These are phyloP conservation scores for Alternaria triticimaculans DNA, from an alignment of 2,329 filamentous ascomycete genomes.

Conservation along the genomic window DNA sequence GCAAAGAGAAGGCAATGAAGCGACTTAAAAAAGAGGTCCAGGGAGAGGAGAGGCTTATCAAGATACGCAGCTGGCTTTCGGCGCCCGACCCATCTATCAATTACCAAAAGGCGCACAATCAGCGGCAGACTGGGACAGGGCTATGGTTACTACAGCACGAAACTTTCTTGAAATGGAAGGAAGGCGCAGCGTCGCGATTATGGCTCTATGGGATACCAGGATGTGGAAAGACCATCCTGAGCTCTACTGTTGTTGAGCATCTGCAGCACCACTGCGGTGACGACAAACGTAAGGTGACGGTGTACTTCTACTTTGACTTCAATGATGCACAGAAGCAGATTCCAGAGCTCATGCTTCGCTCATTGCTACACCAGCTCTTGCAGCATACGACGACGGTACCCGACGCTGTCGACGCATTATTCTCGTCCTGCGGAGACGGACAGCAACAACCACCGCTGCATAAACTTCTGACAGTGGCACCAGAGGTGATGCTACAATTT, in stretches of 20 bases:
- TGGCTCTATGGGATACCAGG: slow-evolving; percentile 53
- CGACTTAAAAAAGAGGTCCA: slow-evolving; percentile 9
- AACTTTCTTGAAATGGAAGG: slow-evolving; percentile 43
- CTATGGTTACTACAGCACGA: slow-evolving; percentile 44
- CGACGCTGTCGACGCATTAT: slow-evolving; percentile 31
- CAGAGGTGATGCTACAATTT: slow-evolving; percentile 34
- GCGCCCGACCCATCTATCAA: slow-evolving; percentile 48
- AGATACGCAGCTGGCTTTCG: slow-evolving; percentile 39
- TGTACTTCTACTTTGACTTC: slow-evolving; percentile 47
- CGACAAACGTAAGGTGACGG: slow-evolving; percentile 12
- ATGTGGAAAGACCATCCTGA: slow-evolving; percentile 54
- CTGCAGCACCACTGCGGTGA: slow-evolving; percentile 23
- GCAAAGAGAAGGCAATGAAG: slow-evolving; percentile 12
- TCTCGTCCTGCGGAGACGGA: slow-evolving; percentile 30
- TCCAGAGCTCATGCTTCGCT: slow-evolving; percentile 45
- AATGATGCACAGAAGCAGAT: slow-evolving; percentile 48
- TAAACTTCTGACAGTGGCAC: slow-evolving; percentile 27
- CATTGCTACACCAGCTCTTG: slow-evolving; percentile 48
- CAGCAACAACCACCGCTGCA: slow-evolving; percentile 28
- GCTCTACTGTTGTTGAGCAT: slow-evolving; percentile 47
- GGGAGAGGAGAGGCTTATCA: slow-evolving; percentile 3
- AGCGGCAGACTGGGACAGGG: slow-evolving; percentile 43
- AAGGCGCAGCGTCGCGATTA: slow-evolving; percentile 32
- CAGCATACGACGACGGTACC: slow-evolving; percentile 18
- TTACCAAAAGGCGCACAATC: slow-evolving; percentile 37